These are phyloP conservation scores for Populus tomentosa DNA, from an alignment of 441 rosid genomes.

Conservation along the genomic window DNA sequence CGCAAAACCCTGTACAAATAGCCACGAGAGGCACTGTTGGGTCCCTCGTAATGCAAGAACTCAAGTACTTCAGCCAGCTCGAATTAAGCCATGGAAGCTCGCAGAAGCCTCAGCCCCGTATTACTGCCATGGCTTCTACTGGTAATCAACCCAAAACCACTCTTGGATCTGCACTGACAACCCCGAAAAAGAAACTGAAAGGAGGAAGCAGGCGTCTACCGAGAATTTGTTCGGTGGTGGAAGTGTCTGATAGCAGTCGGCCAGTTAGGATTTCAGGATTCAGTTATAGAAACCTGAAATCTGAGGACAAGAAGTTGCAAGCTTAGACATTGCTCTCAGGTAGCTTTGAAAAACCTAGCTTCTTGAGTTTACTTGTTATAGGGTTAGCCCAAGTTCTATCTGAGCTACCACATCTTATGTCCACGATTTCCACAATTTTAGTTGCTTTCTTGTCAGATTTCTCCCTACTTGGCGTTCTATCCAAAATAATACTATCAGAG, in stretches of 20 bases:
- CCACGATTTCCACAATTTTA: conserved; percentile 76
- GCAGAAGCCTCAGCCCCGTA: conserved; percentile 20
- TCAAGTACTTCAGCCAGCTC: conserved; percentile 40
- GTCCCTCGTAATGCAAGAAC: conserved; percentile 52
- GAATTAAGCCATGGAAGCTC: conserved; percentile 31
- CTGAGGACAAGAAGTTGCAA: conserved; percentile 40
- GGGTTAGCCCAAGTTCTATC: conserved; percentile 77
- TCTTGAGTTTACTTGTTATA: conserved; percentile 65
- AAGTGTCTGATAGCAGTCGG: conserved; percentile 35
- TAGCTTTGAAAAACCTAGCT: conserved; percentile 89
- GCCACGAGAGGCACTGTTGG: conserved; percentile 58
- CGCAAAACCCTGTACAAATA: conserved; percentile 37
- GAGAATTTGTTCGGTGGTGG: conserved; percentile 48
- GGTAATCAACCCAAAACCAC: conserved; percentile 23
- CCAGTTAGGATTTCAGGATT: conserved; percentile 35
- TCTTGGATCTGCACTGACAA: conserved; percentile 21
- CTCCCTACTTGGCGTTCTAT: conserved; percentile 53
- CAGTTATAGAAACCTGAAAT: conserved; percentile 48
- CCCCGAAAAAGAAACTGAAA: conserved; percentile 45
- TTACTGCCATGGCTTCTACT: conserved; percentile 20
- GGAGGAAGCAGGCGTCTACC: conserved; percentile 40
- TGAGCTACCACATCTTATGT: conserved; percentile 72
- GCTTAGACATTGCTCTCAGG: conserved; percentile 59
- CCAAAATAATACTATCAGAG: conserved; percentile 43
- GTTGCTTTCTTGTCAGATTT: conserved; percentile 51